Base-by-base conservation (phyloP, 2,329 filamentous ascomycete genomes). In the Alternaria arbusti region DNA sequence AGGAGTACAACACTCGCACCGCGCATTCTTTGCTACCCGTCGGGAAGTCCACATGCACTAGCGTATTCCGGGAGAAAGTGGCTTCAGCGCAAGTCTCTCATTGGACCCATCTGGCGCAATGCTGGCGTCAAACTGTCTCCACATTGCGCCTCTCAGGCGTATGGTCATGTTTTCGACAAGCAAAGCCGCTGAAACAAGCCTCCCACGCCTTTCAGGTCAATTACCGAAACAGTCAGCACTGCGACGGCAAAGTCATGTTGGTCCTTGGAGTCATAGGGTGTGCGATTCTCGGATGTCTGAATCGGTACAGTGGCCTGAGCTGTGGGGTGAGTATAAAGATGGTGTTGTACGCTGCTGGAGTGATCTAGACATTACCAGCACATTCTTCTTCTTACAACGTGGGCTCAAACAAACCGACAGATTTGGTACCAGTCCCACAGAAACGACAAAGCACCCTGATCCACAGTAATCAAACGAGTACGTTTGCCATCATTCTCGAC, bases 181-280 rank as follows among this genome's bases (percentile, higher is more conserved):
- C 20, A 15, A 52, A 52, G 49, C 49, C 36, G 23, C 49, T 25
- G 49, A 52, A 52, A 52, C 49, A 52, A 52, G 49, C 20, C 49
- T 40, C 49, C 9, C 49, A 52, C 49, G 49, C 49, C 49, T 40
- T 52, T 40, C 49, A 52, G 28, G 30, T 40, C 30, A 25, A 52
- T 52, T 52, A 52, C 49, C 49, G 36, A 36, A 20, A 20, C 49
- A 32, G 49, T 22, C 17, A 51, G 26, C 32, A 30, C 49, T 13
- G 49, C 20, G 40, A 44, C 40, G 40, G 36, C 23, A 45, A 44
- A 28, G 25, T 28, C 22, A 25, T 51, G n/a, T 36, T 52, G 20
- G 26, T 47, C 28, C 28, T 12, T 50, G 30, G 36, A 59, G 59
- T 63, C 55, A 63, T 56, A 46, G 55, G 40, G 51, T 54, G 26